Conservation (phyloP, 306 rosid species). For the Sphenostylis stenocarpa region DNA sequence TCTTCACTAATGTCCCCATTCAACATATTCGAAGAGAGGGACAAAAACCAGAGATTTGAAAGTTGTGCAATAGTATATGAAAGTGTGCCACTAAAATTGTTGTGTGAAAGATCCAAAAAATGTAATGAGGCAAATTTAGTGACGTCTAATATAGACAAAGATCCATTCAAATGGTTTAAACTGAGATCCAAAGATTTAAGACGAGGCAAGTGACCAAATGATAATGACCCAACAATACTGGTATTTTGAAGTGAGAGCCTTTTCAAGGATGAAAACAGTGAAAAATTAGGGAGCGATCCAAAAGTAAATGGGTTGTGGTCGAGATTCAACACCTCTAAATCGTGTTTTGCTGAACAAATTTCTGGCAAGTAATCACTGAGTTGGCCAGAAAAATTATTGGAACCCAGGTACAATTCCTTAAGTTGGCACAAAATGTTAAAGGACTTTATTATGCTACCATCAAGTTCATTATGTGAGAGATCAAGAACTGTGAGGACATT, state of each 20-base stretch:
- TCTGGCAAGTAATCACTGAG: conserved; percentile 23
- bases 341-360: conserved; percentile 17
- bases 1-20: not conserved
- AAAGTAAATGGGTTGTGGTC: not conserved
- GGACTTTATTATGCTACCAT: conserved; percentile 18
- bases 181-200: not conserved
- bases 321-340: not conserved
- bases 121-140: not conserved
- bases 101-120: not conserved
- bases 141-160: not conserved
- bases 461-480: conserved; percentile 16
- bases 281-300: not conserved
- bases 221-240: not conserved
- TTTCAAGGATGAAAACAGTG: not conserved
- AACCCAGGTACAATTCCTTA: not conserved
- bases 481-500: not conserved
- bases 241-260: not conserved
- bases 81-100: conserved; percentile 5
- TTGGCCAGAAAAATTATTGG: conserved; percentile 25
- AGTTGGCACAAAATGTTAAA: conserved; percentile 19
- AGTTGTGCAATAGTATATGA: not conserved
- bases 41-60: not conserved
- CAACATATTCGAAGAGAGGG: conserved; percentile 16
- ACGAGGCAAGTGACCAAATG: not conserved
- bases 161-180: not conserved